Evolutionary conservation across 164 flowering plant species (phyloP), one percentile per base, ranked within the genome.

Genomic region (Amborella trichopoda): DNA sequence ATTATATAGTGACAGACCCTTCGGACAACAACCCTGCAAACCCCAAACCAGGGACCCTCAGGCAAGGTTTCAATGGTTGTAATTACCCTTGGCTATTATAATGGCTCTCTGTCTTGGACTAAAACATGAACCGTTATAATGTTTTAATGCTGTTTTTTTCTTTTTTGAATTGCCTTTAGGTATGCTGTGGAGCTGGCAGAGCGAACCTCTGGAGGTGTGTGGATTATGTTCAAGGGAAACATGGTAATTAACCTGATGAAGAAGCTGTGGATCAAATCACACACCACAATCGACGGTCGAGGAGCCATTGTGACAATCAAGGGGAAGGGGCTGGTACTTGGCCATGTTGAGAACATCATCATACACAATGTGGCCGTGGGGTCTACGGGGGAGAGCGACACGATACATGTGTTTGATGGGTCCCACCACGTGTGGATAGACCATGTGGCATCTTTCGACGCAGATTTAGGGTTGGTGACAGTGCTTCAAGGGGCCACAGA

Each of bases 341-440:
- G 6, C 12, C 8, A 8, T 6, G 12, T 39, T 6, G 42, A 39
- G 42, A 39, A 39, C 18, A 19, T 39, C 8, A 39, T 39, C 17
- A 6, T 39, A 19, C n/a, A 10, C 8, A 39, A 39, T 19, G 6
- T 39, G 8, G 18, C 12, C 17, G 42, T 39, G 42, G 12, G 12
- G n/a, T 10, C 42, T 14, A 39, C 42, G 42, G 42, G 42, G 1
- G n/a, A 11, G 18, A 39, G 42, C 18, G 42, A 39, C 42, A 39
- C 42, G n/a, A 16, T 39, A 6, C 42, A 39, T 17, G 18, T 39
- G 17, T 39, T 39, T 17, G 8, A 16, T 11, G 42, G 42, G 42
- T 11, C 42, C 8, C 12, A 17, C n/a, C 12, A 17, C 8, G 42
- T 39, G 42, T 39, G 42, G 42, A 39, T 39, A 14, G 42, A 39